These are phyloP conservation scores for Hygrocybe punicea DNA, from an alignment of 768 basidiomycete genomes.

Conservation along the genomic window DNA sequence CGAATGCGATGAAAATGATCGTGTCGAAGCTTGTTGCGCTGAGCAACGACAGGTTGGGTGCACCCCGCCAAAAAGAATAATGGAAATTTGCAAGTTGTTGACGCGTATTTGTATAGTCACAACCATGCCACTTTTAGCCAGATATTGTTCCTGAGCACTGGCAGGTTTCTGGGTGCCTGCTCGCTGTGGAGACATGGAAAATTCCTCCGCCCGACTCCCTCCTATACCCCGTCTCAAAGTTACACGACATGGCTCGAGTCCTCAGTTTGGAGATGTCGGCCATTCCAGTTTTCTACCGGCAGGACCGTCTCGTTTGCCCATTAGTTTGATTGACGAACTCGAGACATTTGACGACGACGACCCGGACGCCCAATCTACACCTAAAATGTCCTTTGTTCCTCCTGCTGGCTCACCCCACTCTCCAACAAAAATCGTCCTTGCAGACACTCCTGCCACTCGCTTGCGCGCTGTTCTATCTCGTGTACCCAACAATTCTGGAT, in stretches of 20 bases:
- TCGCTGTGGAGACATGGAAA: background rate
- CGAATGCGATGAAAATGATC: no score
- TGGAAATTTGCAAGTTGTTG: no score
- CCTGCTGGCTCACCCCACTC: slow-evolving; percentile 7
- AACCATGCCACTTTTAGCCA: background rate
- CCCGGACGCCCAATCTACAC: slow-evolving; percentile 34
- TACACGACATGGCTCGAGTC: slow-evolving; percentile 1
- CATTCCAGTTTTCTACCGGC: slow-evolving; percentile 12
- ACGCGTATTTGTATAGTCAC: no score
- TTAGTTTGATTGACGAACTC: slow-evolving; percentile 1
- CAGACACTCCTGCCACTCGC: slow-evolving; percentile 54
- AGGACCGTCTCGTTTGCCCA: slow-evolving; percentile 29
- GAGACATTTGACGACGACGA: slow-evolving; percentile 22
- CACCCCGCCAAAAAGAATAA: no score
- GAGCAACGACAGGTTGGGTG: no score
- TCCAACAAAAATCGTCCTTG: slow-evolving; percentile 17
- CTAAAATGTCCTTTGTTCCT: slow-evolving; percentile 20
- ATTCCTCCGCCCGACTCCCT: background rate
- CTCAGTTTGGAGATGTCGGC: slow-evolving; percentile 7
- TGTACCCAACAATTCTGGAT: slow-evolving; percentile 40
- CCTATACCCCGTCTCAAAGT: slow-evolving; percentile 15
- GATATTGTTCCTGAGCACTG: background rate
- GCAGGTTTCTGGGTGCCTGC: background rate
- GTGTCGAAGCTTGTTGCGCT: no score
- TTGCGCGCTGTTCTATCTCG: slow-evolving; percentile 60